These are phyloP conservation scores for Aspergillus neotritici DNA, from an alignment of 2,329 filamentous ascomycete species.

Conservation along the genomic window DNA sequence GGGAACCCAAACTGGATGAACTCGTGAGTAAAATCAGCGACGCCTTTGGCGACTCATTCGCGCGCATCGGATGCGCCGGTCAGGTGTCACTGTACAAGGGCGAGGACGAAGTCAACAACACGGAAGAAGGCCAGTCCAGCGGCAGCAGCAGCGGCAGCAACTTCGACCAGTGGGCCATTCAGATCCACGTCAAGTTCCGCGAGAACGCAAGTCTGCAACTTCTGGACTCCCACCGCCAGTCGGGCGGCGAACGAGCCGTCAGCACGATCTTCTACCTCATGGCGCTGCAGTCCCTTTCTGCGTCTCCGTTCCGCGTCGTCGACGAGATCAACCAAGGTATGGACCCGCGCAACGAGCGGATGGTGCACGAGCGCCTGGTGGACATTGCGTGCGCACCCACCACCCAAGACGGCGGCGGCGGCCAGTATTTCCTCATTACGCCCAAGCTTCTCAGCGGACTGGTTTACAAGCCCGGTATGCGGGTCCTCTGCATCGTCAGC, in stretches of 20 bases:
- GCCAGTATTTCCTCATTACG: slow-evolving; percentile 92
- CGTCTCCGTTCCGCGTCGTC: slow-evolving; percentile 93
- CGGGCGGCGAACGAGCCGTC: slow-evolving; percentile 90
- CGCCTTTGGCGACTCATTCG: slow-evolving; percentile 88
- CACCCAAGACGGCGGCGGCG: slow-evolving; percentile 48
- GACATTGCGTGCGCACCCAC: slow-evolving; percentile 76
- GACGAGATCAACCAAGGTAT: slow-evolving; percentile 99
- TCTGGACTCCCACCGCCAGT: slow-evolving; percentile 87
- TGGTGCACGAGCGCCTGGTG: slow-evolving; percentile 97
- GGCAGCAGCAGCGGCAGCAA: slow-evolving; percentile 53
- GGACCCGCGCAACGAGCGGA: slow-evolving; percentile 96
- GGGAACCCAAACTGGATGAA: slow-evolving; percentile 77
- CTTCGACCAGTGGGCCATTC: slow-evolving; percentile 89
- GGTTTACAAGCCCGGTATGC: slow-evolving; percentile 85
- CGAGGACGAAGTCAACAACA: slow-evolving; percentile 22
- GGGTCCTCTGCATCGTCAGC: slow-evolving; percentile 85
- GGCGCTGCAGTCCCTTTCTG: slow-evolving; percentile 88
- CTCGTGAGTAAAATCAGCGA: slow-evolving; percentile 77
- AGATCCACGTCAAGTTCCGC: slow-evolving; percentile 92
- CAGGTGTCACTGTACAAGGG: slow-evolving; percentile 82
- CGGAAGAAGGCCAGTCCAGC: slow-evolving; percentile 16
- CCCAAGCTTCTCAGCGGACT: slow-evolving; percentile 85
- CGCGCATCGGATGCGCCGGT: slow-evolving; percentile 88
- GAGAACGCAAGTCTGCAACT: slow-evolving; percentile 77
- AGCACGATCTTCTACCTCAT: slow-evolving; percentile 99